Conservation (phyloP, 2,329 filamentous ascomycete genomes). For the Hypomyces perniciosus region DNA sequence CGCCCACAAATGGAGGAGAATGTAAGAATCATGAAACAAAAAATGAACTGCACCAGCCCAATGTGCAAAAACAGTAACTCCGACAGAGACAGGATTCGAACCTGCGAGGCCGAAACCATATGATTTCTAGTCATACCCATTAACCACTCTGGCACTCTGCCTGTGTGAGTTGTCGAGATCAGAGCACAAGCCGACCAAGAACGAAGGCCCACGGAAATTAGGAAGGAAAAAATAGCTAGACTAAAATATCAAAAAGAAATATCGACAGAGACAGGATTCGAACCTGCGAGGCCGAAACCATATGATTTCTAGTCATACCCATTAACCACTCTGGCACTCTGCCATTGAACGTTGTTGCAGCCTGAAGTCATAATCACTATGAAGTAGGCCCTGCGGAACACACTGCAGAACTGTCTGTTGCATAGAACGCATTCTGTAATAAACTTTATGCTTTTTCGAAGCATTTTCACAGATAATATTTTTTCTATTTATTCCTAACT, state of each 20-base stretch:
- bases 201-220: no score
- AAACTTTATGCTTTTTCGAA: no score
- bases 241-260: not conserved
- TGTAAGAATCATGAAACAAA: not conserved
- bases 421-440: no score
- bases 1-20: not conserved
- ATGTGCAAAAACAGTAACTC: not conserved
- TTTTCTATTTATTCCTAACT: no score
- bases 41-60: not conserved
- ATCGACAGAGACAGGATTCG: constrained; percentile 2
- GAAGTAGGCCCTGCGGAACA: not conserved
- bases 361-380: not conserved
- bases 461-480: no score
- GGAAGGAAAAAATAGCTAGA: not conserved
- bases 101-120: constrained; percentile 9
- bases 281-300: not conserved
- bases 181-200: not conserved
- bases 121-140: constrained; percentile 11
- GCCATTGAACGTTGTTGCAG: constrained; percentile 3
- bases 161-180: not conserved
- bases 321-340: not conserved
- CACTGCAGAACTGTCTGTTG: not conserved
- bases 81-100: constrained; percentile 12
- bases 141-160: constrained; percentile 1
- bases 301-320: no score